Evolutionary conservation across 768 basidiomycete species (phyloP).

Genomic region (Phaeotremella fagi): DNA sequence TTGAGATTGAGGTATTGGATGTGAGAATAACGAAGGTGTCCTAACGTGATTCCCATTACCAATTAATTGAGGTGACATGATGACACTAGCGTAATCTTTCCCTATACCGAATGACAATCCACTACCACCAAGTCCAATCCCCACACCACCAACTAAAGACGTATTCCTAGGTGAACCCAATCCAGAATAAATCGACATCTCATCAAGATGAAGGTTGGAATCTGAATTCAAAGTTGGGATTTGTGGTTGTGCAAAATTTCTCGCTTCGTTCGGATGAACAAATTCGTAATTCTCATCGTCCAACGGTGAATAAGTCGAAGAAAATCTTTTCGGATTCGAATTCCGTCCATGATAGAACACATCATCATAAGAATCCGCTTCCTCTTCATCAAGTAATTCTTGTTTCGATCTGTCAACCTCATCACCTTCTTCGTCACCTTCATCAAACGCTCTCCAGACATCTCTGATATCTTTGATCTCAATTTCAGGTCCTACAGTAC

Average conservation of each 20-base stretch:
- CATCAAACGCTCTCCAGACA: conserved; percentile 90
- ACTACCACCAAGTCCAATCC: conserved; percentile 13
- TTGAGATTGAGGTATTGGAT: not conserved
- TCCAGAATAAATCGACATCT: conserved; percentile 20
- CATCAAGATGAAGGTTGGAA: conserved; percentile 2
- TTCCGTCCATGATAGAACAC: conserved; percentile 66
- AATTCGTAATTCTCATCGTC: conserved; percentile 21
- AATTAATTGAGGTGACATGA: not conserved
- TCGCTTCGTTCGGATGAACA: conserved; percentile 3
- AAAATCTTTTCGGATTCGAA: not conserved
- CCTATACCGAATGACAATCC: conserved; percentile 4
- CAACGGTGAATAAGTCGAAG: not conserved
- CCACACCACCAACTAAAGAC: conserved; percentile 17
- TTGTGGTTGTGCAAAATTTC: not conserved
- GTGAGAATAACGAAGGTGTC: not conserved
- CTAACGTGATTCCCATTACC: not conserved
- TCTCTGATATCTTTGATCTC: conserved; percentile 88
- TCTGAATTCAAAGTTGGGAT: not conserved
- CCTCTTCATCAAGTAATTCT: conserved; percentile 16
- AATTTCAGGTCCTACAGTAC: conserved; percentile 71
- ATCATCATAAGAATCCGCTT: conserved; percentile 64
- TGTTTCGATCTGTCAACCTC: conserved; percentile 54
- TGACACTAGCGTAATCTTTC: not conserved
- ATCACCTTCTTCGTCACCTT: conserved; percentile 63
- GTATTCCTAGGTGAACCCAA: conserved; percentile 12